Evolutionary conservation across 2,329 filamentous ascomycete species (phyloP).

Genomic region (Cladophialophora immunda): DNA sequence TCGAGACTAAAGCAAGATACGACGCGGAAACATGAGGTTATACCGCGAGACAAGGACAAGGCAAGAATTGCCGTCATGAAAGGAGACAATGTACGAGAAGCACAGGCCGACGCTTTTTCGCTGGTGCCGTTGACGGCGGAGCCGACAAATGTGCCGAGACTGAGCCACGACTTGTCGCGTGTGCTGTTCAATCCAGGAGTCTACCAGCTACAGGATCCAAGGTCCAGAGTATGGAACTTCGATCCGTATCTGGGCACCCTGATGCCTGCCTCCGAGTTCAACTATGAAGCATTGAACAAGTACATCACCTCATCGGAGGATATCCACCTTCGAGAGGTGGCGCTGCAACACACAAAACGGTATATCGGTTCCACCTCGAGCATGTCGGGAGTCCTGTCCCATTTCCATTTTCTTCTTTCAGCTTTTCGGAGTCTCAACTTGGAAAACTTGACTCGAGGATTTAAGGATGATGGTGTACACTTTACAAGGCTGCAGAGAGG

Average conservation of each 20-base stretch:
- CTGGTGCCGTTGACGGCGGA: slow-evolving; percentile 59
- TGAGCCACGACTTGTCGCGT: slow-evolving; percentile 71
- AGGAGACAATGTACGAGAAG: slow-evolving; percentile 22
- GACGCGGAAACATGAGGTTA: not conserved
- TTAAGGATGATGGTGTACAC: slow-evolving; percentile 65
- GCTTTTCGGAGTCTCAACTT: slow-evolving; percentile 78
- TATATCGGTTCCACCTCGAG: slow-evolving; percentile 97
- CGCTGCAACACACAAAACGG: slow-evolving; percentile 72
- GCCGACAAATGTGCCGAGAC: slow-evolving; percentile 33
- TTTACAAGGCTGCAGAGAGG: slow-evolving; percentile 78
- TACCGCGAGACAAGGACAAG: slow-evolving; percentile 3
- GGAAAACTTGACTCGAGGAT: slow-evolving; percentile 71
- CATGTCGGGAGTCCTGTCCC: slow-evolving; percentile 85
- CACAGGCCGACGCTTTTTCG: slow-evolving; percentile 48
- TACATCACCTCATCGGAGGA: slow-evolving; percentile 96
- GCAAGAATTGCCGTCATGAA: slow-evolving; percentile 16
- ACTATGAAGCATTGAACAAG: slow-evolving; percentile 83
- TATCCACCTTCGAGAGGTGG: slow-evolving; percentile 72
- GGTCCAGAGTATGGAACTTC: slow-evolving; percentile 92
- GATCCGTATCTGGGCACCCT: slow-evolving; percentile 92
- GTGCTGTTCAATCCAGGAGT: slow-evolving; percentile 97
- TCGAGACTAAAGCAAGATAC: not conserved
- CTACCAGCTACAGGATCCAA: slow-evolving; percentile 87
- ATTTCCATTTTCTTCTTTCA: slow-evolving; percentile 93
- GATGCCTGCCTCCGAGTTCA: slow-evolving; percentile 92